Evolutionary conservation across 805 yeast species (phyloP).

Genomic region (Kodamaea jinghongensis): DNA sequence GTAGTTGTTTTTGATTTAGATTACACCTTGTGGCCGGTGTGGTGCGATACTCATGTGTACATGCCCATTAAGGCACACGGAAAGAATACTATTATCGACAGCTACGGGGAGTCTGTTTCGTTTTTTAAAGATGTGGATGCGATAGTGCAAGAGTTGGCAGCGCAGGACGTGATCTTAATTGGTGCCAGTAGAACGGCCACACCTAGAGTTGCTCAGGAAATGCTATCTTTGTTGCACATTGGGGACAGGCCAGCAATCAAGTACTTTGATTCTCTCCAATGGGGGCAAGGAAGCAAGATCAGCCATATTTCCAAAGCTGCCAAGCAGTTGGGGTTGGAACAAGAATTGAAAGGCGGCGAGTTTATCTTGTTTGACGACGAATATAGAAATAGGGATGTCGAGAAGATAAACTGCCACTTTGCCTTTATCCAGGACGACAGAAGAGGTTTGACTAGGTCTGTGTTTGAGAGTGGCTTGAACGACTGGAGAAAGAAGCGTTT

Average conservation of each 20-base stretch:
- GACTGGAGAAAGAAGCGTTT: conserved; percentile 24
- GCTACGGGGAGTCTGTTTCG: conserved; percentile 51
- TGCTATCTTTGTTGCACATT: conserved; percentile 53
- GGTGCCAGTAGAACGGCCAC: conserved; percentile 80
- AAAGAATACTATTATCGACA: conserved; percentile 45
- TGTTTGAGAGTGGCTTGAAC: conserved; percentile 47
- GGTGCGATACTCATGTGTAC: conserved; percentile 76
- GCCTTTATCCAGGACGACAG: conserved; percentile 58
- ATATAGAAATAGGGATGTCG: conserved; percentile 72
- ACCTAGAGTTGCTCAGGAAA: conserved; percentile 69
- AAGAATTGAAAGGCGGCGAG: conserved; percentile 43
- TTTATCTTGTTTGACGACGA: conserved; percentile 75
- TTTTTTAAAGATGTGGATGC: conserved; percentile 68
- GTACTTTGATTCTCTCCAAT: conserved; percentile 58
- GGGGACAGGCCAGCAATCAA: conserved; percentile 50
- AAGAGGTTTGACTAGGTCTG: conserved; percentile 52
- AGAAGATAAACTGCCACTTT: conserved; percentile 65
- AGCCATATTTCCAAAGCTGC: conserved; percentile 54
- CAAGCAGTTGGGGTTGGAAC: conserved; percentile 43
- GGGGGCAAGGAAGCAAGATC: conserved; percentile 65
- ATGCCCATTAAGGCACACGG: conserved; percentile 39
- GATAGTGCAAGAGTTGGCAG: conserved; percentile 53
- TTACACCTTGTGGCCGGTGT: conserved; percentile 77
- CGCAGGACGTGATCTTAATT: conserved; percentile 48
- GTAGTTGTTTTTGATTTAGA: conserved; percentile 74